phyloP scores from a whole-genome alignment of 129 eudicot genomes.

The Artemisia annua region DNA sequence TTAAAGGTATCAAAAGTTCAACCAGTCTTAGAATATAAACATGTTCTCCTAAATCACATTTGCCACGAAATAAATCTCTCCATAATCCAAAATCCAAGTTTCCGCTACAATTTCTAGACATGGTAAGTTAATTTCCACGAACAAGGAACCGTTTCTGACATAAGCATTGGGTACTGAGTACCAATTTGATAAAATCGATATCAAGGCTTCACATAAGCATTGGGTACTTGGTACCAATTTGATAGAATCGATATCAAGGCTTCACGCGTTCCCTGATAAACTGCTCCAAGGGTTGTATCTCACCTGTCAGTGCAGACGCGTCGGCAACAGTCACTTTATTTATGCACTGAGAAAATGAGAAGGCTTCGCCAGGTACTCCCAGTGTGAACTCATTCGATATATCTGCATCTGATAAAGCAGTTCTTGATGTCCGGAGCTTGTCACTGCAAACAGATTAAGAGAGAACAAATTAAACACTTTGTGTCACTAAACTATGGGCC shows the following conservation, averaged over 20 bases:
- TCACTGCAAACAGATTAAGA: conserved; percentile 44
- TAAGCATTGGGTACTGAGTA: neutral
- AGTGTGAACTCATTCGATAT: conserved; percentile 69
- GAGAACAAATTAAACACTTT: neutral
- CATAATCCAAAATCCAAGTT: conserved; percentile 11
- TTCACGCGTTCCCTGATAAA: conserved; percentile 69
- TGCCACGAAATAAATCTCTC: conserved; percentile 2
- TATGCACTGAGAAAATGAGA: conserved; percentile 76
- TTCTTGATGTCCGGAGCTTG: conserved; percentile 89
- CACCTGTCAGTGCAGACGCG: conserved; percentile 66
- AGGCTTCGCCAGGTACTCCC: conserved; percentile 74
- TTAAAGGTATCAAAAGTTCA: neutral
- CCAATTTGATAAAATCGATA: neutral
- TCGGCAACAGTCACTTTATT: conserved; percentile 71
- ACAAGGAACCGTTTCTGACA: conserved; percentile 9
- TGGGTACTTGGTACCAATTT: no score
- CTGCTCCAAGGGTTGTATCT: conserved; percentile 55
- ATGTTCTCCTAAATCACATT: conserved; percentile 17
- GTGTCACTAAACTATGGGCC: no score
- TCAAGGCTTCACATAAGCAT: conserved; percentile 47
- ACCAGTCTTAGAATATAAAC: conserved; percentile 3
- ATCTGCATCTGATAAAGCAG: conserved; percentile 76
- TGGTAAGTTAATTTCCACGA: neutral
- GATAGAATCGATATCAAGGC: conserved; percentile 38
- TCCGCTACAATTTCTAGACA: conserved; percentile 4